Conservation (phyloP, 129 eudicot species). For the Chrysanthemum makinoi region DNA sequence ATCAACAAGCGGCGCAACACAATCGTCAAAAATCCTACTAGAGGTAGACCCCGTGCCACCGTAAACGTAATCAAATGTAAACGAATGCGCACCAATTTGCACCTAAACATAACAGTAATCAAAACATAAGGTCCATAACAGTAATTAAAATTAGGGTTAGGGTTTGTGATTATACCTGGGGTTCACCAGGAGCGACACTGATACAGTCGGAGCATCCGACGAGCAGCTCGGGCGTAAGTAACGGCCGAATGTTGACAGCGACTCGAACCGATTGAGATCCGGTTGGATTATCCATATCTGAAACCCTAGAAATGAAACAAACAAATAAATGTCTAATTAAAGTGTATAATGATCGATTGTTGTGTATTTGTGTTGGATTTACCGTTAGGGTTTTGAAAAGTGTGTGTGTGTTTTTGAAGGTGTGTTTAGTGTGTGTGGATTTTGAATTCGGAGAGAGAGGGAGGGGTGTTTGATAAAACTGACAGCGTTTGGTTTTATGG, state of each 20-base stretch:
- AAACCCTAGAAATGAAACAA: conserved; percentile 24
- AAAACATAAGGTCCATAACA: too few relatives aligned
- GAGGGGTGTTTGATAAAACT: not conserved
- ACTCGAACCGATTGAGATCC: conserved; percentile 71
- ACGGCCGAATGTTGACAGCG: conserved; percentile 82
- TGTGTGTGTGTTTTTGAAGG: conserved; percentile 15
- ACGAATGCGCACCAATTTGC: conserved; percentile 83
- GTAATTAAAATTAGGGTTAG: too few relatives aligned
- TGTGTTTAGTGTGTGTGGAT: not conserved
- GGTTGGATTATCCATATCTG: conserved; percentile 47
- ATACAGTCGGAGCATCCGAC: conserved; percentile 79
- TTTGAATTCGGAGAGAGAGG: conserved; percentile 18
- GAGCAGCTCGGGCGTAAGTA: conserved; percentile 80
- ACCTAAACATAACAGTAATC: conserved; percentile 39
- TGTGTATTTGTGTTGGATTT: not conserved
- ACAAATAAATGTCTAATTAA: too few relatives aligned
- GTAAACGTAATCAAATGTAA: conserved; percentile 76
- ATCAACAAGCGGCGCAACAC: conserved; percentile 83
- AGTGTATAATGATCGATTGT: not conserved
- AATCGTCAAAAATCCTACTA: conserved; percentile 64
- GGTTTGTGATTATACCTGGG: not conserved
- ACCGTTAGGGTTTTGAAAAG: conserved; percentile 13
- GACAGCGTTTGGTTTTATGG: too few relatives aligned
- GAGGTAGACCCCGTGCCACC: conserved; percentile 48
- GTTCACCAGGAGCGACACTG: conserved; percentile 64